These are phyloP conservation scores for Cyberlindnera sargentensis DNA, from an alignment of 805 yeast genomes.

Conservation along the genomic window DNA sequence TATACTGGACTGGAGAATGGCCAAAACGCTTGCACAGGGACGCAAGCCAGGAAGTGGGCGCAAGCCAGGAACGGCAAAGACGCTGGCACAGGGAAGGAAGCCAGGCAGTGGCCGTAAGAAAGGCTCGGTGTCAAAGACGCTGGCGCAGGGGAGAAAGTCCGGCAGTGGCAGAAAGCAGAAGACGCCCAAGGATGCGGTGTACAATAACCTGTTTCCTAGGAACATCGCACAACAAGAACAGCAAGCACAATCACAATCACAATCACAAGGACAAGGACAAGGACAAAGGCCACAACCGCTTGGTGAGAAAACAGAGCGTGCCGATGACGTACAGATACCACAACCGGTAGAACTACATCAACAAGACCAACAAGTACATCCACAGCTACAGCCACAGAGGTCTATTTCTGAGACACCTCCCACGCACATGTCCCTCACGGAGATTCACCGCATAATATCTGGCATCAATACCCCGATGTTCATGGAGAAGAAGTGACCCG, in stretches of 20 bases:
- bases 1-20: slow-evolving; percentile 19
- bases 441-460: too few relatives aligned
- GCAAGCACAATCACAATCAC: too few relatives aligned
- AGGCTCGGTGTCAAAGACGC: slow-evolving; percentile 19
- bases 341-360: background rate
- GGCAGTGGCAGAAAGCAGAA: slow-evolving; percentile 23
- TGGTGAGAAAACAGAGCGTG: too few relatives aligned
- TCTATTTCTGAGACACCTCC: too few relatives aligned
- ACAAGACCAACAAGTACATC: background rate
- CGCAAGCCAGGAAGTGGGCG: slow-evolving; percentile 25
- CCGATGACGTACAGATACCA: too few relatives aligned
- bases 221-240: background rate
- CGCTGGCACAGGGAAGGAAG: slow-evolving; percentile 23
- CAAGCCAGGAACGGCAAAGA: slow-evolving; percentile 24
- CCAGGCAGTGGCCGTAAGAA: slow-evolving; percentile 24
- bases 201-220: background rate
- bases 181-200: background rate
- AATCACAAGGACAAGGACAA: too few relatives aligned
- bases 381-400: background rate
- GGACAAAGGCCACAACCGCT: background rate
- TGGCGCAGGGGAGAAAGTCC: slow-evolving; percentile 21
- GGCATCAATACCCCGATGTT: too few relatives aligned
- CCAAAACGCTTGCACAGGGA: slow-evolving; percentile 24
- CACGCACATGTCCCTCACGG: too few relatives aligned
- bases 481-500: too few relatives aligned